Evolutionary conservation across 2,329 filamentous ascomycete genomes (phyloP).

Genomic region (Calonectria naviculata): DNA sequence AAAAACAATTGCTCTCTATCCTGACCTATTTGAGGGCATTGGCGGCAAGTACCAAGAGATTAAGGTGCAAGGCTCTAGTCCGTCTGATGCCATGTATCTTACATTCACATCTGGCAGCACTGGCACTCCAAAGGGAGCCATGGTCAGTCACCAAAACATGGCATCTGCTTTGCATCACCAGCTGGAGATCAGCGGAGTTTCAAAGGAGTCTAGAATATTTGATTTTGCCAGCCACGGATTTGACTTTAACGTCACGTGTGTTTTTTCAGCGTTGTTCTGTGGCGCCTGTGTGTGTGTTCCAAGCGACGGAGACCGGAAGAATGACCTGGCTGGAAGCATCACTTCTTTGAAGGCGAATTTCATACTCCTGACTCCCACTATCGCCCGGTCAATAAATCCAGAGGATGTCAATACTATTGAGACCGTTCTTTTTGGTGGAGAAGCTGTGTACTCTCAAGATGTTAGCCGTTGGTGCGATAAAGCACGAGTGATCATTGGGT

Average conservation of each 20-base stretch:
- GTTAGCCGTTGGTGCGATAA: background rate
- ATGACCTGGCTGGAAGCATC: slow-evolving; percentile 56
- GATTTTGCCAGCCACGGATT: slow-evolving; percentile 35
- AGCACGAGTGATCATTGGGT: background rate
- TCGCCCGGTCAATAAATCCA: slow-evolving; percentile 44
- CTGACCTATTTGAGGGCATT: too few relatives aligned
- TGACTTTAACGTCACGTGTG: slow-evolving; percentile 24
- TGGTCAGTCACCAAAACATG: slow-evolving; percentile 21
- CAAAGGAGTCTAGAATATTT: slow-evolving; percentile 14
- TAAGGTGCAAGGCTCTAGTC: too few relatives aligned
- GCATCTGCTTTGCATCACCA: slow-evolving; percentile 17
- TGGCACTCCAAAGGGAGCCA: slow-evolving; percentile 6
- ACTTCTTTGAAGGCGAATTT: slow-evolving; percentile 48
- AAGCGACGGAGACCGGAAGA: slow-evolving; percentile 61
- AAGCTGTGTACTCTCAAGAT: background rate
- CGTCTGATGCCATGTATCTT: background rate
- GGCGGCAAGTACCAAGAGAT: too few relatives aligned
- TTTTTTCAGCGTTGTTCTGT: slow-evolving; percentile 19
- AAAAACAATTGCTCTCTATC: background rate
- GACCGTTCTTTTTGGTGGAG: background rate
- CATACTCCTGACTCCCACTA: slow-evolving; percentile 54
- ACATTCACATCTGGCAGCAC: slow-evolving; percentile 3
- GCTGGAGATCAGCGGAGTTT: background rate
- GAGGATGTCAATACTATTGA: background rate
- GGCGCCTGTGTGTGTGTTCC: slow-evolving; percentile 64